Evolutionary conservation across 345 rosid species (phyloP), one percentile per base, ranked within the genome.

Genomic region (Turritis glabra): DNA sequence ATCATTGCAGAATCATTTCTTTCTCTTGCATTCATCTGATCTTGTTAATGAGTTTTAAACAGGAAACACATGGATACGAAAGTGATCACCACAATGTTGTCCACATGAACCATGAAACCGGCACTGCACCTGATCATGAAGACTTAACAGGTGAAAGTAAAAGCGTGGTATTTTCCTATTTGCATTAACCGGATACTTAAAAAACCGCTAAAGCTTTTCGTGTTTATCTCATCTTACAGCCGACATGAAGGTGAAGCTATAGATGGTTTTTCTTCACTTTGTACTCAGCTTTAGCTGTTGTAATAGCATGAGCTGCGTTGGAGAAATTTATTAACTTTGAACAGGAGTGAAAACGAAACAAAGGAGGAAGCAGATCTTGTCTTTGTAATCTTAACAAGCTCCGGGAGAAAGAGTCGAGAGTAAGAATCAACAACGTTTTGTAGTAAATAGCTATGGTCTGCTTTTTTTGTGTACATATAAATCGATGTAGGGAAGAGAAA

Each of bases 41-140:
- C 8, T 14, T 69, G 23, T 56, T 43, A 13, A 4, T 55, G 64
- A 56, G 23, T 57, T 50, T 35, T 52, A n/a, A 52, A 63, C 73
- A 92, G 96, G 76, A 82, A 37, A 67, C 79, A 9, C 79, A 75
- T 74, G 69, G 68, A 33, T 92, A 93, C 87, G 90, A 85, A 48
- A 84, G 82, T 74, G 98, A 93, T 67, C 89, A 87, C 44, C 89
- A 86, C 83, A 85, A 87, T 72, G 84, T 82, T 62, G 79, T 89
- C 62, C 92, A 89, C 59, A 83, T 86, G 93, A 84, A 83, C 67
- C 84, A 84, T 64, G 88, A 77, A 81, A 69, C 77, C 29, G 48
- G 46, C 19, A 15, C 32, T 5, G 71, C 88, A 26, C 77, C 77
- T 22, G 84, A 71, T 25, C 69, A 38, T 72, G 43, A 40, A 52